A percentile compares a stretch with the other conserved stretches of the same genome.
phyloP scores from a whole-genome alignment of 2,329 filamentous ascomycete species.

The Coniochaeta sp. region DNA sequence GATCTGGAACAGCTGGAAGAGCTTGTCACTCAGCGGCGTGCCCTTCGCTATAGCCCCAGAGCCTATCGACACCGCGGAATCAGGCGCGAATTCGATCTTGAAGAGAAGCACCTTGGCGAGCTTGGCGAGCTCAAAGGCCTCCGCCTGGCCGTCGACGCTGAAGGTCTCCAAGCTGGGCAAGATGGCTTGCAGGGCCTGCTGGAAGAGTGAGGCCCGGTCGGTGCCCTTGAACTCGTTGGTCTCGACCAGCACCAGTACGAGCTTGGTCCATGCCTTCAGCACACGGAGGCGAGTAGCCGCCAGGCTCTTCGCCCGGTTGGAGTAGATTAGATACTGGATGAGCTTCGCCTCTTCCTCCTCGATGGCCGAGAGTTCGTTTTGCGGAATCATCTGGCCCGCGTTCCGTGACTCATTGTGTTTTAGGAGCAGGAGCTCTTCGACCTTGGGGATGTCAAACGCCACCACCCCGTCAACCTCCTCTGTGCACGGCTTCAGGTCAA shows the following conservation, averaged over 20 bases:
- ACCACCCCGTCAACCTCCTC: slow-evolving; percentile 48
- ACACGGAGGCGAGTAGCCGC: slow-evolving; percentile 54
- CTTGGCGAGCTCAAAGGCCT: slow-evolving; percentile 69
- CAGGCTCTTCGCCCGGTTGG: slow-evolving; percentile 57
- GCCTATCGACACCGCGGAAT: slow-evolving; percentile 10
- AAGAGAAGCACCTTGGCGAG: slow-evolving; percentile 68
- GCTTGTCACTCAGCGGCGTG: slow-evolving; percentile 77
- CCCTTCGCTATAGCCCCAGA: slow-evolving; percentile 34
- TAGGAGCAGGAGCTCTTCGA: slow-evolving; percentile 66
- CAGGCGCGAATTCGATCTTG: slow-evolving; percentile 53
- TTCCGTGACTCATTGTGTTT: slow-evolving; percentile 56
- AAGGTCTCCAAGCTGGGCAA: slow-evolving; percentile 80
- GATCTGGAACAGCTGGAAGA: slow-evolving; percentile 86
- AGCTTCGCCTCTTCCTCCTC: slow-evolving; percentile 55
- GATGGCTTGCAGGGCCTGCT: slow-evolving; percentile 81
- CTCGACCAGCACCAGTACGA: slow-evolving; percentile 77
- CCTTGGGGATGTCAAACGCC: slow-evolving; percentile 62
- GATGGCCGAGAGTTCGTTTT: slow-evolving; percentile 40
- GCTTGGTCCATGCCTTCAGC: slow-evolving; percentile 75
- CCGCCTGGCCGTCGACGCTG: slow-evolving; percentile 58
- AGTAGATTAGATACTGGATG: slow-evolving; percentile 52
- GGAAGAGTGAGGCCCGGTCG: slow-evolving; percentile 67
- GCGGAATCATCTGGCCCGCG: slow-evolving; percentile 38
- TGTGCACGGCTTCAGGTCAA: slow-evolving; percentile 61
- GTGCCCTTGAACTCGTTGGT: slow-evolving; percentile 71